Conservation (phyloP, 2,329 filamentous ascomycete genomes). For the Colletotrichum phormii region DNA sequence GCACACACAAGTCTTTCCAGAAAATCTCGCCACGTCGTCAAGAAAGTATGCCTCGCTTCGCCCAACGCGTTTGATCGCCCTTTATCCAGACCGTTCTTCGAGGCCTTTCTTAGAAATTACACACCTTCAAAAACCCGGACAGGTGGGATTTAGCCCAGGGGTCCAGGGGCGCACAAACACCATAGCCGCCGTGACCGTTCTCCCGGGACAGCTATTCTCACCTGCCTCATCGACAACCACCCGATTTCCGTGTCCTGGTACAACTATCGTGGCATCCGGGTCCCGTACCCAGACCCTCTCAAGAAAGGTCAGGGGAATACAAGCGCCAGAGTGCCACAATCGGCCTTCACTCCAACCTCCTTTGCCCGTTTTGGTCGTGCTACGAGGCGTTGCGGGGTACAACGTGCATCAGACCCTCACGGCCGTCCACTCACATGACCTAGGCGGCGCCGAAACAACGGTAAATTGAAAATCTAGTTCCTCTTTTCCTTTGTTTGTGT, state of each 20-base stretch:
- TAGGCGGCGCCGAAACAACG: conserved; percentile 13
- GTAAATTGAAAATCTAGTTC: conserved; percentile 7
- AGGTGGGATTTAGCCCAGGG: background rate
- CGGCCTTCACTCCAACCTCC: background rate
- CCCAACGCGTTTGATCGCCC: conserved; percentile 12
- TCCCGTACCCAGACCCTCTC: background rate
- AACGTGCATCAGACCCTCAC: background rate
- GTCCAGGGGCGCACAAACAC: background rate
- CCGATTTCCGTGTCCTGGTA: background rate
- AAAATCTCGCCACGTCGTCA: background rate
- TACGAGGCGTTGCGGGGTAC: background rate
- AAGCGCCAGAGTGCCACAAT: conserved; percentile 19
- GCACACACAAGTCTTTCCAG: background rate
- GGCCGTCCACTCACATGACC: conserved; percentile 28
- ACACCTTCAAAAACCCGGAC: background rate
- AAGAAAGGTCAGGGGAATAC: background rate
- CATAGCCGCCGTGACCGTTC: conserved; percentile 26
- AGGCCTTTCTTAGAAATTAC: background rate
- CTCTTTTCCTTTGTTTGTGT: background rate
- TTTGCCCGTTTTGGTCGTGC: background rate
- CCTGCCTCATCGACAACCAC: conserved; percentile 6
- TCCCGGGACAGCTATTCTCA: background rate
- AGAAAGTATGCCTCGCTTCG: conserved; percentile 24
- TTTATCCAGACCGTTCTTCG: background rate
- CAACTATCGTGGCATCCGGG: background rate